Evolutionary conservation across 176 grass and related monocot species (phyloP).

Genomic region (Metroxylon sagu): DNA sequence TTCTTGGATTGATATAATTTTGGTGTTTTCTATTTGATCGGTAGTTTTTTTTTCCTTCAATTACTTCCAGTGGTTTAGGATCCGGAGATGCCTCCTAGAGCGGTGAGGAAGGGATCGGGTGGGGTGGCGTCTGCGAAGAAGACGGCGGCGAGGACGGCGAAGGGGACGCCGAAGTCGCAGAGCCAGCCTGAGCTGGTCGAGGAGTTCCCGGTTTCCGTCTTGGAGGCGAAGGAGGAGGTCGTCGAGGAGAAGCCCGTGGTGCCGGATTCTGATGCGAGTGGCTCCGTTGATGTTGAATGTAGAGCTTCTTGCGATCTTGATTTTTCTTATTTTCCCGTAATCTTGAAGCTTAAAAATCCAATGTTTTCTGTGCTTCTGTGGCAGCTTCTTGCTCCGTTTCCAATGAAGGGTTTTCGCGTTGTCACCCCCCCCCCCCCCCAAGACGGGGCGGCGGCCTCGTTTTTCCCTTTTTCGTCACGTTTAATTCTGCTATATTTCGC

Average conservation of each 20-base stretch:
- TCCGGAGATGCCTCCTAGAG: conserved; percentile 55
- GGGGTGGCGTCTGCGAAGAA: conserved; percentile 17
- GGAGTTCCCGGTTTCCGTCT: conserved; percentile 4
- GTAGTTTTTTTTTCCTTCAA: background rate
- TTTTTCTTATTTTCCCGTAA: background rate
- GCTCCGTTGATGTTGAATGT: conserved; percentile 37
- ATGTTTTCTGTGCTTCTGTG: too few species aligned
- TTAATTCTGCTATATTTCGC: too few species aligned
- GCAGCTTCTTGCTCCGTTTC: too few species aligned
- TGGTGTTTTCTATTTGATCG: too few species aligned
- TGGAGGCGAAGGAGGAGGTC: conserved; percentile 27
- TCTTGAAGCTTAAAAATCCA: background rate
- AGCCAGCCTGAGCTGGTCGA: conserved; percentile 15
- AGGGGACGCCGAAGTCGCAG: conserved; percentile 19
- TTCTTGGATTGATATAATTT: too few species aligned
- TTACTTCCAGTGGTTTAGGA: conserved; percentile 13
- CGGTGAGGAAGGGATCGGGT: conserved; percentile 26
- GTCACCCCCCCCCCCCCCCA: too few species aligned
- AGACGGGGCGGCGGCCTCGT: too few species aligned
- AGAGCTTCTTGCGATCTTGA: conserved; percentile 10
- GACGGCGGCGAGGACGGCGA: conserved; percentile 7
- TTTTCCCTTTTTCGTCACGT: too few species aligned
- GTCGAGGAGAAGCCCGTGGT: conserved; percentile 17
- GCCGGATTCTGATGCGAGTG: conserved; percentile 11
- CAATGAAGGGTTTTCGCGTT: too few species aligned